Conservation (phyloP, 306 rosid species). For the Castanopsis chinensis region DNA sequence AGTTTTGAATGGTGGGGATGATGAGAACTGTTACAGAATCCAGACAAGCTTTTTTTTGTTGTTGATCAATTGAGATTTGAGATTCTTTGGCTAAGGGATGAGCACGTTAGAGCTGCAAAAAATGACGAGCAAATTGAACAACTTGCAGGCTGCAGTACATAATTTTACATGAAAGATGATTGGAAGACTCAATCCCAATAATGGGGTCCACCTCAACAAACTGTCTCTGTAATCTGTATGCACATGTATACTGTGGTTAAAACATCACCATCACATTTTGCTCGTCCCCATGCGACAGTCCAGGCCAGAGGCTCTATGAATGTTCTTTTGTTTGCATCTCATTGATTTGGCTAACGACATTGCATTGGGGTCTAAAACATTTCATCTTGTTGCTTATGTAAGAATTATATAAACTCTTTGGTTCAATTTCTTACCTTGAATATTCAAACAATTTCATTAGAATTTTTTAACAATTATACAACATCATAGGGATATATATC, state of each 20-base stretch:
- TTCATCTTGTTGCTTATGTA: neutral
- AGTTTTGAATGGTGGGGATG: too few relatives aligned
- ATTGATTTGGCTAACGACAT: neutral
- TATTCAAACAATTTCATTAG: neutral
- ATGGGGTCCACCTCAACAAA: neutral
- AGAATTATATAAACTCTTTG: too few relatives aligned
- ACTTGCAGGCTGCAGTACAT: neutral
- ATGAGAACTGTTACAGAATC: neutral
- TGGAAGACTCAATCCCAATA: neutral
- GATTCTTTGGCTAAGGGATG: constrained; percentile 2
- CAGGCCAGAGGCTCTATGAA: neutral
- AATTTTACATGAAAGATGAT: neutral
- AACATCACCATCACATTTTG: constrained; percentile 30
- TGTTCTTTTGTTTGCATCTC: neutral
- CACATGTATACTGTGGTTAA: neutral
- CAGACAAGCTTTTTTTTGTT: neutral
- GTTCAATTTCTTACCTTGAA: neutral
- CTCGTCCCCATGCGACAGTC: constrained; percentile 33
- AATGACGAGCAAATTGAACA: neutral
- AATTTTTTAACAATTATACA: neutral
- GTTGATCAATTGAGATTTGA: neutral
- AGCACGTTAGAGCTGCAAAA: neutral
- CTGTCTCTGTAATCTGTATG: neutral
- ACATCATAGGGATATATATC: neutral
- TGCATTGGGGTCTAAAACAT: neutral